phyloP scores from a whole-genome alignment of 129 eudicot genomes.

The Helichrysum umbraculigerum region DNA sequence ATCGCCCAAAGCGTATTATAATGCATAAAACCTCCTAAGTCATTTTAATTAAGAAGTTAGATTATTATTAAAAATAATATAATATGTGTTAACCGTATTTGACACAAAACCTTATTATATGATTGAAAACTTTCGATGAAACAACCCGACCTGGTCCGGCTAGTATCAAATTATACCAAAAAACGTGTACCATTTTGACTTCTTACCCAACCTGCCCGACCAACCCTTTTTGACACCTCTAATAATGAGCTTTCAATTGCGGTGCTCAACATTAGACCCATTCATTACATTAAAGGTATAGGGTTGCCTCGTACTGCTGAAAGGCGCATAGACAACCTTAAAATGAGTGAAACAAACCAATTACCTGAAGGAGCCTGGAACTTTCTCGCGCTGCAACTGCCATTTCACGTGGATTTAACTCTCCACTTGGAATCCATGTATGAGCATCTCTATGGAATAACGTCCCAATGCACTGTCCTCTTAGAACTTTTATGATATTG shows the following conservation, averaged over 20 bases:
- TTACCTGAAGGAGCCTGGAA: constrained; percentile 88
- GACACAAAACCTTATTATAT: neutral
- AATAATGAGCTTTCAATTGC: neutral
- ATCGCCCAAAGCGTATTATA: neutral
- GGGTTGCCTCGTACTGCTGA: neutral
- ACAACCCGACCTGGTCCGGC: neutral
- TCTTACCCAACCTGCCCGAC: neutral
- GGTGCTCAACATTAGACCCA: neutral
- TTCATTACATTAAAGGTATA: neutral
- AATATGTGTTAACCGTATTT: neutral
- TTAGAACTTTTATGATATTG: constrained; percentile 67
- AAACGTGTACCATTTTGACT: neutral
- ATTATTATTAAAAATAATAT: too few relatives aligned
- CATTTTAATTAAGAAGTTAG: too few relatives aligned
- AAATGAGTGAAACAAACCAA: constrained; percentile 17
- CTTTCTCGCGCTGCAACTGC: constrained; percentile 93
- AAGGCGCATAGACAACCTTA: neutral
- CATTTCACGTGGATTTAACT: constrained; percentile 74
- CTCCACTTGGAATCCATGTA: constrained; percentile 56
- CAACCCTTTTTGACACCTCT: neutral
- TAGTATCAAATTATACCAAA: neutral
- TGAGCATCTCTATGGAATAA: constrained; percentile 85
- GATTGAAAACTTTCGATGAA: neutral
- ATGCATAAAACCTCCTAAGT: too few relatives aligned
- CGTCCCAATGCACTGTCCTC: constrained; percentile 75